These are phyloP conservation scores for Suhomyces terraborum DNA, from an alignment of 1,139 yeast genomes.

Conservation along the genomic window DNA sequence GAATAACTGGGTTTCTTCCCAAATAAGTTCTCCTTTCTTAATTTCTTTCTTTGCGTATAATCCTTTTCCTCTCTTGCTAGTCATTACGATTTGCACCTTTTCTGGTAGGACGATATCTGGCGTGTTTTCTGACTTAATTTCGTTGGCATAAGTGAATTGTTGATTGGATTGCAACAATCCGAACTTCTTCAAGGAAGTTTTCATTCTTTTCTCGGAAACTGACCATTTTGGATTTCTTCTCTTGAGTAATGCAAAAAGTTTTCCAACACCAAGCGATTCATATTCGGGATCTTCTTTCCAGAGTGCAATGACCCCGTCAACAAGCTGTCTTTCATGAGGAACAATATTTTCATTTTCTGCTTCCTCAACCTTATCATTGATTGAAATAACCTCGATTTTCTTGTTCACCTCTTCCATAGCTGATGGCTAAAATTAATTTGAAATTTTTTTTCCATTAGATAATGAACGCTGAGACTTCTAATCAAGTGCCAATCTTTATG, in stretches of 20 bases:
- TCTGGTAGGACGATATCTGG: slow-evolving; percentile 54
- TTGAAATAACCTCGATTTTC: slow-evolving; percentile 34
- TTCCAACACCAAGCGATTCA: slow-evolving; percentile 57
- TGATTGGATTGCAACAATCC: slow-evolving; percentile 48
- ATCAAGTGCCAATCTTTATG: neutral
- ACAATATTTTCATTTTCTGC: slow-evolving; percentile 34
- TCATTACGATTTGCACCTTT: slow-evolving; percentile 44
- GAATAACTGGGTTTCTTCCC: slow-evolving; percentile 66
- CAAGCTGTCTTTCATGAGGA: slow-evolving; percentile 68
- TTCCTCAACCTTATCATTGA: slow-evolving; percentile 31
- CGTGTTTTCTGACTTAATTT: slow-evolving; percentile 56
- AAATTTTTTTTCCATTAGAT: neutral
- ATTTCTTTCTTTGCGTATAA: slow-evolving; percentile 48
- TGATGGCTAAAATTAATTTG: neutral
- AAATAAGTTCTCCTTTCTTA: slow-evolving; percentile 52
- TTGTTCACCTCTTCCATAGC: slow-evolving; percentile 11
- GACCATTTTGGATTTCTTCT: slow-evolving; percentile 60
- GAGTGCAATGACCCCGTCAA: slow-evolving; percentile 58
- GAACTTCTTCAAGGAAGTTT: slow-evolving; percentile 53
- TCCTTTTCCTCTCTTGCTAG: slow-evolving; percentile 52
- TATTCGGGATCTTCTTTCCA: slow-evolving; percentile 72
- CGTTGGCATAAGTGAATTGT: slow-evolving; percentile 50
- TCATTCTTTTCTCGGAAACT: slow-evolving; percentile 60
- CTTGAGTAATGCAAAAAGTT: slow-evolving; percentile 56
- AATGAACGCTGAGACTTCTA: neutral